Percentiles rank a stretch among this genome's conserved stretches.
Conservation (phyloP, 345 rosid genomes). For the Ceriops zippeliana region DNA sequence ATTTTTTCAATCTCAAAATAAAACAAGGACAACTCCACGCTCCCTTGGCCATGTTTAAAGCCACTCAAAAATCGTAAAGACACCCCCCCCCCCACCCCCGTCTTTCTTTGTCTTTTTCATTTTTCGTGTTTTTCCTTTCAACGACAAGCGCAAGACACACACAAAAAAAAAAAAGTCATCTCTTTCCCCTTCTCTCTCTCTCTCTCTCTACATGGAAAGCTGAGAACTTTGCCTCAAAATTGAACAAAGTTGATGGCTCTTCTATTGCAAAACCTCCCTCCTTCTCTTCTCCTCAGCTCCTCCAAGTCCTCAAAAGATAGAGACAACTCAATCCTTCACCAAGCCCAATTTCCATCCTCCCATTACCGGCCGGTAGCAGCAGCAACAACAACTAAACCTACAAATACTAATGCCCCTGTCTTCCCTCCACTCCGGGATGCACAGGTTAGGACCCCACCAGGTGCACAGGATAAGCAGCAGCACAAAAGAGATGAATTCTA, state of each 20-base stretch:
- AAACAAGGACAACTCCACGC: neutral
- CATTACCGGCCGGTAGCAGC: conserved; percentile 13
- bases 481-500: conserved; percentile 59
- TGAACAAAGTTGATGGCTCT: conserved; percentile 51
- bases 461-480: conserved; percentile 30
- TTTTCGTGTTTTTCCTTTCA: conserved; percentile 19
- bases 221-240: neutral
- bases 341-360: conserved; percentile 9
- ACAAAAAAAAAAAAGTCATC: too few species aligned
- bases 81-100: neutral
- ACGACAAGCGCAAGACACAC: conserved; percentile 9
- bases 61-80: conserved; percentile 44
- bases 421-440: conserved; percentile 32
- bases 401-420: conserved; percentile 12
- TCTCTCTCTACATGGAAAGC: conserved; percentile 29
- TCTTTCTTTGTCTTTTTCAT: too few species aligned
- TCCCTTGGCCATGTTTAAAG: conserved; percentile 40
- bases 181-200: conserved; percentile 10
- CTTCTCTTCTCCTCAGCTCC: conserved; percentile 47
- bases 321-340: conserved; percentile 30
- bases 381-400: conserved; percentile 5
- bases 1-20: conserved; percentile 2
- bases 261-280: conserved; percentile 69
- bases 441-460: conserved; percentile 32
- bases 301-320: conserved; percentile 31